A percentile compares a stretch with the other conserved stretches of the same genome.
These are phyloP conservation scores for Debaryomyces robertsiae DNA, from an alignment of 1,139 yeast species.

Conservation along the genomic window DNA sequence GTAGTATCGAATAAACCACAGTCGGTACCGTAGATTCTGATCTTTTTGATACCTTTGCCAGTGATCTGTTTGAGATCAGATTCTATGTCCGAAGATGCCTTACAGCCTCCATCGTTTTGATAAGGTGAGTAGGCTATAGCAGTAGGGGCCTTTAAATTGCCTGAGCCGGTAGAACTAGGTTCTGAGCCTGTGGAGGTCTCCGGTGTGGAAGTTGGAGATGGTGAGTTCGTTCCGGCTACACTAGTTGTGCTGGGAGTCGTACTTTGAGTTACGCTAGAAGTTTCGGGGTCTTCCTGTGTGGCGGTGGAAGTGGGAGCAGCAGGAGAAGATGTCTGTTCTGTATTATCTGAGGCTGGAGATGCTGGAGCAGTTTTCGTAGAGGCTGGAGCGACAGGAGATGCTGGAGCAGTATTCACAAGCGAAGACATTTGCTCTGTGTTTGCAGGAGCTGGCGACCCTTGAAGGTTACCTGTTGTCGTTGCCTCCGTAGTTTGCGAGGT, in stretches of 20 bases:
- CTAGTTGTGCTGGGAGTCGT: constrained; percentile 14
- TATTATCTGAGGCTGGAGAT: constrained; percentile 13
- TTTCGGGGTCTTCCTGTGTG: constrained; percentile 5
- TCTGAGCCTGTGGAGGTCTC: constrained; percentile 12
- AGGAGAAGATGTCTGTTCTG: constrained; percentile 16
- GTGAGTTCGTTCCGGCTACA: constrained; percentile 4
- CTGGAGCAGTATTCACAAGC: no score
- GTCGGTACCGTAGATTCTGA: constrained; percentile 85
- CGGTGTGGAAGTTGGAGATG: constrained; percentile 1
- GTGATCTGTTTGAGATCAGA: constrained; percentile 61
- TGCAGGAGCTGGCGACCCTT: constrained; percentile 16
- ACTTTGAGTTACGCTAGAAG: constrained; percentile 9
- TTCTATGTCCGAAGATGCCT: constrained; percentile 52
- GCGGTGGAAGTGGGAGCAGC: constrained; percentile 13
- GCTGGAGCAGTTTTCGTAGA: no score
- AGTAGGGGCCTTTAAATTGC: constrained; percentile 42
- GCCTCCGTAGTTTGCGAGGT: constrained; percentile 19
- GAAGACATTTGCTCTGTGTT: constrained; percentile 19
- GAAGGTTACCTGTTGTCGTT: constrained; percentile 14
- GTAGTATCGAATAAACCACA: constrained; percentile 71
- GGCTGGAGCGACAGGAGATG: constrained; percentile 6
- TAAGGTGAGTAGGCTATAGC: constrained; percentile 83
- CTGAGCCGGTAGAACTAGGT: constrained; percentile 17
- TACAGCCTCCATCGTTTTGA: constrained; percentile 67
- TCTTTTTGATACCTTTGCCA: constrained; percentile 59